Evolutionary conservation across 2,329 filamentous ascomycete genomes (phyloP).

Genomic region (Knufia fluminis): DNA sequence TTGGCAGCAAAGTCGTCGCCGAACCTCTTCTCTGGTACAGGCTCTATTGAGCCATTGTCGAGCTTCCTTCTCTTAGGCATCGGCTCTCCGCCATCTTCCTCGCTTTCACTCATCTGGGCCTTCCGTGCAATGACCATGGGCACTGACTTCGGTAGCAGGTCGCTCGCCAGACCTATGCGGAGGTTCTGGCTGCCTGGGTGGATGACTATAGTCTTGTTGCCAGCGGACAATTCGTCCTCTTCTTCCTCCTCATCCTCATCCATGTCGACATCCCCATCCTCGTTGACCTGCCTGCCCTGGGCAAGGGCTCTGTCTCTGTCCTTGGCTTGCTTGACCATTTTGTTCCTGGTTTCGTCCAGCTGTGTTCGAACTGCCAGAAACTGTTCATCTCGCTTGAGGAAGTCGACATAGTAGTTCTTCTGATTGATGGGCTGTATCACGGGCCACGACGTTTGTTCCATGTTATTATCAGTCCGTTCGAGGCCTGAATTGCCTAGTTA

Average conservation of each 20-base stretch:
- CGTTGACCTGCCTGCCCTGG: slow-evolving; percentile 48
- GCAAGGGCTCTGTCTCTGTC: slow-evolving; percentile 80
- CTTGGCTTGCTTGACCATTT: slow-evolving; percentile 74
- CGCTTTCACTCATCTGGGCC: slow-evolving; percentile 68
- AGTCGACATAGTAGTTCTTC: slow-evolving; percentile 99
- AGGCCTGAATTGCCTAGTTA: slow-evolving; percentile 53
- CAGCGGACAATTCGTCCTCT: slow-evolving; percentile 54
- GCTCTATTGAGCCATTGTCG: slow-evolving; percentile 38
- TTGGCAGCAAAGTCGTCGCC: slow-evolving; percentile 66
- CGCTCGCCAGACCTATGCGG: slow-evolving; percentile 87
- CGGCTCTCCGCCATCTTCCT: slow-evolving; percentile 71
- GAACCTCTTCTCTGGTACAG: slow-evolving; percentile 67
- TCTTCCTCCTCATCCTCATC: slow-evolving; percentile 47
- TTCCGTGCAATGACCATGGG: slow-evolving; percentile 85
- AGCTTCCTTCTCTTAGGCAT: slow-evolving; percentile 57
- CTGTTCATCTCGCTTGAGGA: slow-evolving; percentile 96
- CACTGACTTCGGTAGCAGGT: slow-evolving; percentile 86
- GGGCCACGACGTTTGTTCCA: slow-evolving; percentile 91
- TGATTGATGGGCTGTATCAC: slow-evolving; percentile 92
- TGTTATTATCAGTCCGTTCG: slow-evolving; percentile 94
- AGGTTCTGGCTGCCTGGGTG: slow-evolving; percentile 94
- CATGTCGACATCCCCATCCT: slow-evolving; percentile 47
- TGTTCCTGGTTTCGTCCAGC: slow-evolving; percentile 74
- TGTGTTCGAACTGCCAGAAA: slow-evolving; percentile 81
- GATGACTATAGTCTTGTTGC: slow-evolving; percentile 87